Evolutionary conservation across 768 basidiomycete species (phyloP).

Genomic region (Phaeolepiota aurea): DNA sequence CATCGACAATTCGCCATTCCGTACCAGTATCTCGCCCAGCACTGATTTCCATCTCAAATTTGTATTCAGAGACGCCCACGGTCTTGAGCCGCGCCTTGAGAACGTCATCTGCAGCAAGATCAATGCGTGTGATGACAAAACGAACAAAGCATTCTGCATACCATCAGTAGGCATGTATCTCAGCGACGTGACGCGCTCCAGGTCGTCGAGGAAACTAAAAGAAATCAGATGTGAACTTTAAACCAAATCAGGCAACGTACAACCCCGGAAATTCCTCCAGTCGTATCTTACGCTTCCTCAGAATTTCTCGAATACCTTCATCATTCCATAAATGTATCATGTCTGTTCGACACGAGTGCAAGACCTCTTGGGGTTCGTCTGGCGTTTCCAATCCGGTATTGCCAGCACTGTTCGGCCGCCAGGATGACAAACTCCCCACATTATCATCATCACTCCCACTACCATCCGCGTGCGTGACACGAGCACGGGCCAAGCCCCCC

Average conservation of each 20-base stretch:
- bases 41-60: slow-evolving; percentile 65
- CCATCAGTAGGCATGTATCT: slow-evolving; percentile 65
- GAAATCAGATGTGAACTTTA: slow-evolving; percentile 6
- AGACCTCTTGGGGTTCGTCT: slow-evolving; percentile 52
- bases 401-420: slow-evolving; percentile 34
- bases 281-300: slow-evolving; percentile 50
- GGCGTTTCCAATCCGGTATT: slow-evolving; percentile 37
- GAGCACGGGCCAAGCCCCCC: slow-evolving; percentile 40
- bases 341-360: slow-evolving; percentile 52
- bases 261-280: slow-evolving; percentile 71
- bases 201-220: slow-evolving; percentile 59
- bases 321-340: slow-evolving; percentile 67
- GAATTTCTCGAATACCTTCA: slow-evolving; percentile 42
- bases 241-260: slow-evolving; percentile 31
- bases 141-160: slow-evolving; percentile 17
- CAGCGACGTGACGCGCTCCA: slow-evolving; percentile 56
- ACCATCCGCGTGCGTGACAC: slow-evolving; percentile 23
- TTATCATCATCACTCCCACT: slow-evolving; percentile 12
- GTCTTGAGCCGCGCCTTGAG: slow-evolving; percentile 71
- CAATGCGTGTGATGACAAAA: neutral
- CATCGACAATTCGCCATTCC: slow-evolving; percentile 74
- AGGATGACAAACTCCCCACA: slow-evolving; percentile 5
- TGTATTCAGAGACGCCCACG: slow-evolving; percentile 74
- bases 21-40: slow-evolving; percentile 45
- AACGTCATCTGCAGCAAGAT: slow-evolving; percentile 48